phyloP scores from a whole-genome alignment of 768 basidiomycete genomes.

The Collybia mongolica region DNA sequence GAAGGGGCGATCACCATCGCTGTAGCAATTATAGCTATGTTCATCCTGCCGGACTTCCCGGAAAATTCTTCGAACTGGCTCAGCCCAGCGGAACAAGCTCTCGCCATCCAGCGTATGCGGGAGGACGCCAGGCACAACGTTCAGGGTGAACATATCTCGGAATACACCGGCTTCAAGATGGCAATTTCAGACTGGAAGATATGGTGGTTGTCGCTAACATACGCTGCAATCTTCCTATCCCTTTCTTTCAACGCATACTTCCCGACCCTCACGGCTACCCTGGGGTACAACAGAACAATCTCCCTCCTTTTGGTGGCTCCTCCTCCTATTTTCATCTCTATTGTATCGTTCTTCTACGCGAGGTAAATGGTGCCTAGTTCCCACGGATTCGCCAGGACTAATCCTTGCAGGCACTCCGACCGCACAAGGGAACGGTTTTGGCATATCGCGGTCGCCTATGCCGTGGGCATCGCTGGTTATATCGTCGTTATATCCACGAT shows the following conservation, averaged over 20 bases:
- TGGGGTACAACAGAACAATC: constrained; percentile 56
- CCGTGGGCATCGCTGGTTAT: constrained; percentile 59
- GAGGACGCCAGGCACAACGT: constrained; percentile 41
- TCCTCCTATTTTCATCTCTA: constrained; percentile 53
- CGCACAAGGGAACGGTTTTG: constrained; percentile 55
- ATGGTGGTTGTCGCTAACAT: constrained; percentile 58
- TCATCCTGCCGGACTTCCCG: constrained; percentile 35
- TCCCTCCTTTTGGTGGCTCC: constrained; percentile 66
- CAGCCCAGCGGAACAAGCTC: constrained; percentile 13
- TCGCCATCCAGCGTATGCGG: constrained; percentile 36
- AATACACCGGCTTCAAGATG: constrained; percentile 32
- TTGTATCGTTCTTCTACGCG: constrained; percentile 43
- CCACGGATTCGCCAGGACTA: not conserved
- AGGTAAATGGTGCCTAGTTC: constrained; percentile 24
- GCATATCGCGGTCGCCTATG: constrained; percentile 47
- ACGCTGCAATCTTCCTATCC: constrained; percentile 44
- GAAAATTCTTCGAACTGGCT: constrained; percentile 25
- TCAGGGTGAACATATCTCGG: constrained; percentile 1
- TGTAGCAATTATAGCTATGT: constrained; percentile 41
- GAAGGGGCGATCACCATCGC: constrained; percentile 44
- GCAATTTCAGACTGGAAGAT: constrained; percentile 67
- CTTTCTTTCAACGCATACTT: constrained; percentile 63
- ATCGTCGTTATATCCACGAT: constrained; percentile 52
- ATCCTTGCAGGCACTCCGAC: constrained; percentile 52
- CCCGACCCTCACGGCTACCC: constrained; percentile 61